phyloP scores from a whole-genome alignment of 306 rosid species.

The Coriaria nepalensis region DNA sequence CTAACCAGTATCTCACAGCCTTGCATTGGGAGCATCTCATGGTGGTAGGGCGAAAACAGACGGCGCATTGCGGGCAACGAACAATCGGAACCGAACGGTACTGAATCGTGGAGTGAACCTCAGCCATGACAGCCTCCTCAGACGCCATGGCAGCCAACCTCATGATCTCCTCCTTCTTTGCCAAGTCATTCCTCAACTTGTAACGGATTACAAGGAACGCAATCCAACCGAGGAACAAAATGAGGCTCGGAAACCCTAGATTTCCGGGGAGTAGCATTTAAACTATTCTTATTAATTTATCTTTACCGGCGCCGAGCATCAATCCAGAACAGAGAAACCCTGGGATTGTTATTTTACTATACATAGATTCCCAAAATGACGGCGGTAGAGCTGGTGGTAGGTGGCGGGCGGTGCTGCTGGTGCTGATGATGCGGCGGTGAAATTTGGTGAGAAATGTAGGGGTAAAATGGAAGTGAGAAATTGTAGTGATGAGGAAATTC shows the following conservation, averaged over 20 bases:
- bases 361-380: slow-evolving; percentile 23
- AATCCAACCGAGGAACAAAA: slow-evolving; percentile 19
- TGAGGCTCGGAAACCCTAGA: slow-evolving; percentile 42
- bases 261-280: slow-evolving; percentile 25
- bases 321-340: slow-evolving; percentile 41
- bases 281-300: not conserved
- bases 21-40: slow-evolving; percentile 55
- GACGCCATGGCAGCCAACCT: slow-evolving; percentile 26
- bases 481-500: slow-evolving; percentile 3
- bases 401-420: not conserved
- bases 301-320: slow-evolving; percentile 27
- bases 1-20: slow-evolving; percentile 51
- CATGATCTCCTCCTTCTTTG: slow-evolving; percentile 31
- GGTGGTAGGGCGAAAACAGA: slow-evolving; percentile 42
- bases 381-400: not conserved
- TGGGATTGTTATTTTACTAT: slow-evolving; percentile 17
- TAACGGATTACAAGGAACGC: slow-evolving; percentile 26
- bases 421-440: not conserved
- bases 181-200: slow-evolving; percentile 33
- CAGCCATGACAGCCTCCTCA: slow-evolving; percentile 27
- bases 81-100: slow-evolving; percentile 10
- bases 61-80: slow-evolving; percentile 26
- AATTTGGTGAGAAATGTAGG: not conserved
- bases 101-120: slow-evolving; percentile 16
- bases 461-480: slow-evolving; percentile 2